A percentile compares a stretch with the other conserved stretches of the same genome.
Conservation (phyloP, 164 flowering plant genomes). For the Euptelea pleiosperma region DNA sequence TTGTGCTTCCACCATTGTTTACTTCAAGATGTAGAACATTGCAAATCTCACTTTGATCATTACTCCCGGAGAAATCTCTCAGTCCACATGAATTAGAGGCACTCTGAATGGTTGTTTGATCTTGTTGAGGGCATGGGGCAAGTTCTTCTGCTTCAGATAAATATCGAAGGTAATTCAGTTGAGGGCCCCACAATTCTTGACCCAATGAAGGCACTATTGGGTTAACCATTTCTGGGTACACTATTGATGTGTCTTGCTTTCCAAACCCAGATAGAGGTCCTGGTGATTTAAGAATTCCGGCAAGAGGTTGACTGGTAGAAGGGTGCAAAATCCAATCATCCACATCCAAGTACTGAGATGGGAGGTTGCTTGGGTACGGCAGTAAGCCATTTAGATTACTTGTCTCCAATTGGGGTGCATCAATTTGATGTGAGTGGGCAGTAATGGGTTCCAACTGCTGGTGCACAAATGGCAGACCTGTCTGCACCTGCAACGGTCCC, state of each 20-base stretch:
- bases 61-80: slow-evolving; percentile 54
- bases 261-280: slow-evolving; percentile 33
- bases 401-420: slow-evolving; percentile 34
- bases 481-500: slow-evolving; percentile 27
- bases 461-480: slow-evolving; percentile 31
- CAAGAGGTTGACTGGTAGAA: slow-evolving; percentile 37
- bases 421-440: slow-evolving; percentile 32
- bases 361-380: slow-evolving; percentile 23
- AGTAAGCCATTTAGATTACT: slow-evolving; percentile 31
- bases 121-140: slow-evolving; percentile 37
- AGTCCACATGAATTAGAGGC: slow-evolving; percentile 36
- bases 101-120: slow-evolving; percentile 24
- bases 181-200: slow-evolving; percentile 60
- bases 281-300: slow-evolving; percentile 38
- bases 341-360: slow-evolving; percentile 26
- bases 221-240: slow-evolving; percentile 34
- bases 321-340: slow-evolving; percentile 51
- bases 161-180: slow-evolving; percentile 33
- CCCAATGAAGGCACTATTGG: slow-evolving; percentile 32
- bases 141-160: slow-evolving; percentile 40
- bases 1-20: slow-evolving; percentile 48
- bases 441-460: slow-evolving; percentile 34
- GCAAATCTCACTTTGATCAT: slow-evolving; percentile 61
- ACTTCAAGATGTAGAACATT: slow-evolving; percentile 51
- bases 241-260: slow-evolving; percentile 32